Evolutionary conservation across 495 filamentous ascomycete species (phyloP).

Genomic region (Bacidia gigantensis): DNA sequence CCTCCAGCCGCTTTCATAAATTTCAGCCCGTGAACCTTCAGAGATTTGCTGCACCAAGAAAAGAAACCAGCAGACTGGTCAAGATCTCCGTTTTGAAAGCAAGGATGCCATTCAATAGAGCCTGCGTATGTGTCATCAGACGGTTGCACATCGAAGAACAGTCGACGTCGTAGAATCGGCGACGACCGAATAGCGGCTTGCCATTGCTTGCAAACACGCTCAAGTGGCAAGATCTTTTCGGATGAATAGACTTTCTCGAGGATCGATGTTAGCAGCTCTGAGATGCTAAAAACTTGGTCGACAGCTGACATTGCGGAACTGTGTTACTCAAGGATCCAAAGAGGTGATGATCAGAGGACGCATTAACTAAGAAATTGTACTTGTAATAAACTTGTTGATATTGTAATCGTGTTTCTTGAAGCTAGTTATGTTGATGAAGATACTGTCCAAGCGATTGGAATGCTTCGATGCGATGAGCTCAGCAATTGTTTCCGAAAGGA

Average conservation of each 20-base stretch:
- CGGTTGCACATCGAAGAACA: neutral
- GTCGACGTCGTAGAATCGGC: neutral
- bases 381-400: too few species aligned
- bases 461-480: too few species aligned
- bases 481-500: neutral
- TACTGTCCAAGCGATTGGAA: too few species aligned
- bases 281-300: neutral
- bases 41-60: neutral
- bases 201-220: neutral
- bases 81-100: neutral
- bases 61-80: neutral
- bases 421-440: too few species aligned
- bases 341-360: too few species aligned
- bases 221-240: neutral
- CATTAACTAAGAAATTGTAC: too few species aligned
- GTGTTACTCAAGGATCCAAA: too few species aligned
- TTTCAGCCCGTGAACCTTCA: neutral
- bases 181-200: neutral
- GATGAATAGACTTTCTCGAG: neutral
- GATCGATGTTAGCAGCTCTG: neutral
- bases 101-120: neutral
- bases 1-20: neutral
- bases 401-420: too few species aligned
- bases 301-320: neutral
- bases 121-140: neutral